Conservation (phyloP, 371 early-diverging fungal genomes). For the Nematocida sp. region DNA sequence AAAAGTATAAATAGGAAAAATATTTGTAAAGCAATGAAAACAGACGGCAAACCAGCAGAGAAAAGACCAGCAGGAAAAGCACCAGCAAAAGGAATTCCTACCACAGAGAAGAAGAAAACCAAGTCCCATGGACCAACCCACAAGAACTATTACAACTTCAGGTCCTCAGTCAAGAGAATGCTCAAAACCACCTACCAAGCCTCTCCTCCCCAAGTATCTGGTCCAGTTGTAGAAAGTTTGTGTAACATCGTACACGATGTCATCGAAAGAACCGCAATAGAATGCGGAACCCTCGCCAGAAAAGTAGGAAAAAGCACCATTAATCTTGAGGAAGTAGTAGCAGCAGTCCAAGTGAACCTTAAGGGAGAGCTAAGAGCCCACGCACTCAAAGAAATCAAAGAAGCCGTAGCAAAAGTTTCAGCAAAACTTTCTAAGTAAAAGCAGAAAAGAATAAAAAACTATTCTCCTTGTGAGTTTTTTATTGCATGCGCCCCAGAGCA, state of each 20-base stretch:
- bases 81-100: constrained; percentile 43
- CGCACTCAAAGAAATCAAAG: constrained; percentile 65
- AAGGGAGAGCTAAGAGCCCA: constrained; percentile 64
- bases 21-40: constrained; percentile 49
- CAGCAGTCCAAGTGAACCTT: constrained; percentile 61
- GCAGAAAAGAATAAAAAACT: background rate
- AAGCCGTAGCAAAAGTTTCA: constrained; percentile 59
- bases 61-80: constrained; percentile 55
- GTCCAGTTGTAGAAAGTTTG: constrained; percentile 60
- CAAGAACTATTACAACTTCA: constrained; percentile 37
- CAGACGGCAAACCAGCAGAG: constrained; percentile 28
- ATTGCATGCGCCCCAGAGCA: background rate
- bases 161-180: constrained; percentile 54
- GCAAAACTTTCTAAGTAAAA: constrained; percentile 61
- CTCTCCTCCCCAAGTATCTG: constrained; percentile 47
- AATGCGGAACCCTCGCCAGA: constrained; percentile 59
- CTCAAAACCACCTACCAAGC: constrained; percentile 43
- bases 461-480: background rate
- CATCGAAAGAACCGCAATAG: constrained; percentile 52
- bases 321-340: constrained; percentile 64
- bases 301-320: constrained; percentile 67
- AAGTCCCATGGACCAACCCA: constrained; percentile 16
- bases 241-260: constrained; percentile 65
- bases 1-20: constrained; percentile 51
- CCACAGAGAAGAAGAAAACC: constrained; percentile 46